phyloP scores from a whole-genome alignment of 495 filamentous ascomycete genomes.

The Aspergillus carlsbadensis region DNA sequence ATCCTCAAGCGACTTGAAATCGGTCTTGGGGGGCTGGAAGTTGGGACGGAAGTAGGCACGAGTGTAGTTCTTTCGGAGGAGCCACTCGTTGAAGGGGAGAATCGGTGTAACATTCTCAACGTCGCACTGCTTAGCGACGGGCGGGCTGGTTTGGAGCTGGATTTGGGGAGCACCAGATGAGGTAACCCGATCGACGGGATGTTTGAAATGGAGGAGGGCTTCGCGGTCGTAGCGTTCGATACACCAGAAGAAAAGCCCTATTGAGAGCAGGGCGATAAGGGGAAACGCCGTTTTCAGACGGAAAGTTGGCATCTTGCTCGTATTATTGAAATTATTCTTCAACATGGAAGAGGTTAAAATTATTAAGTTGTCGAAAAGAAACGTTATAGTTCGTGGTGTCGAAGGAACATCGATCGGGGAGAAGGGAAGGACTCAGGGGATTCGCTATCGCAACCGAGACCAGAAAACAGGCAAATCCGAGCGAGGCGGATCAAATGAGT shows the following conservation, averaged over 20 bases:
- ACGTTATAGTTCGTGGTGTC: conserved; percentile 13
- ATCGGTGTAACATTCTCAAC: conserved; percentile 38
- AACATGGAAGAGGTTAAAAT: conserved; percentile 33
- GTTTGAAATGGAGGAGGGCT: conserved; percentile 43
- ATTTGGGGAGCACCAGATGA: conserved; percentile 22
- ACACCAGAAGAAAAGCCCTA: conserved; percentile 48
- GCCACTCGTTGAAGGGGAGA: conserved; percentile 45
- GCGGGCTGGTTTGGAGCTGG: conserved; percentile 20
- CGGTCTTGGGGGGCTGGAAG: conserved; percentile 36
- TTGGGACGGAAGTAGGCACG: conserved; percentile 48
- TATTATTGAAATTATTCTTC: conserved; percentile 31
- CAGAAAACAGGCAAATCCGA: conserved; percentile 6
- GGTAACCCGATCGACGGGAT: conserved; percentile 34
- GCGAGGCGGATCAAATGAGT: conserved; percentile 21
- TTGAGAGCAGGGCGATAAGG: conserved; percentile 42
- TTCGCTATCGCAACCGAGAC: conserved; percentile 12
- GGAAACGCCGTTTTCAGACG: conserved; percentile 47
- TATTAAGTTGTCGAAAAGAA: conserved; percentile 3
- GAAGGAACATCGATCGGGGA: conserved; percentile 11
- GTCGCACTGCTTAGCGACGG: conserved; percentile 29
- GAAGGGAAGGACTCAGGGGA: conserved; percentile 10
- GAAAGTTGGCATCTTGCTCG: conserved; percentile 46
- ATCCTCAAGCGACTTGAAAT: conserved; percentile 44
- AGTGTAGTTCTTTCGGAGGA: conserved; percentile 50
- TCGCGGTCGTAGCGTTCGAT: conserved; percentile 45